Evolutionary conservation across 1,284 basidiomycete species (phyloP), one percentile per base, ranked within the genome.

Genomic region (Rhizopogon parksii): DNA sequence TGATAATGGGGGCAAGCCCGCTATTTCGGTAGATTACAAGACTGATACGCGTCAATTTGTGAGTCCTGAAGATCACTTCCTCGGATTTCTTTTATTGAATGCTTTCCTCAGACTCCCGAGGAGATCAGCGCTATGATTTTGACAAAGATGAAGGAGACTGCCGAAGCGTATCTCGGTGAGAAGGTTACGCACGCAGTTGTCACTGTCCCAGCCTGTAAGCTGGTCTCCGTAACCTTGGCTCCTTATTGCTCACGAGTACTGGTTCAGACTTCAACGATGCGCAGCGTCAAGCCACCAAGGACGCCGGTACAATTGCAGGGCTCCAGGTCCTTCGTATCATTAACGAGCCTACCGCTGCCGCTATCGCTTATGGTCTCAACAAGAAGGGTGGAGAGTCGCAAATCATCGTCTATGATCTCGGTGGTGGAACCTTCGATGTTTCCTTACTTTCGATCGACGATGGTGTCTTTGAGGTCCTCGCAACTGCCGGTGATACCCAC

Each of bases 141-240:
- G 55, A 77, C 71, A 56, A 98, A 98, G 81, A 98, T 99, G 95
- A 98, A 98, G 83, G 95, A 98, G 77, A 98, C 92, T 40, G 95
- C 95, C 56, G 95, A 98, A 79, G 91, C 94, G 19, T 97, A 97
- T 74, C 86, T 99, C 53, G 95, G 94, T 59, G 81, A 94, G 69
- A 90, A 93, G 71, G 95, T 99, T 69, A 95, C 91, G 50, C 92
- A 99, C 73, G 93, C 95, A 55, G 95, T 98, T 53, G 92, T 99
- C 68, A 98, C 95, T 38, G 95, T 98, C 64, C 95, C 95, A 52
- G 95, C 95, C 50, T 98, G 80, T 84, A 56, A 56, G 80, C 2
- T 7, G 5, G 14, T 67, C 4, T 4, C 11, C 8, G 4, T 42
- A 30, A 34, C 30, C 24, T 36, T 1, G 24, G 12, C 15, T 39